These are phyloP conservation scores for Cytospora schulzeri DNA, from an alignment of 2,329 filamentous ascomycete species.

Conservation along the genomic window DNA sequence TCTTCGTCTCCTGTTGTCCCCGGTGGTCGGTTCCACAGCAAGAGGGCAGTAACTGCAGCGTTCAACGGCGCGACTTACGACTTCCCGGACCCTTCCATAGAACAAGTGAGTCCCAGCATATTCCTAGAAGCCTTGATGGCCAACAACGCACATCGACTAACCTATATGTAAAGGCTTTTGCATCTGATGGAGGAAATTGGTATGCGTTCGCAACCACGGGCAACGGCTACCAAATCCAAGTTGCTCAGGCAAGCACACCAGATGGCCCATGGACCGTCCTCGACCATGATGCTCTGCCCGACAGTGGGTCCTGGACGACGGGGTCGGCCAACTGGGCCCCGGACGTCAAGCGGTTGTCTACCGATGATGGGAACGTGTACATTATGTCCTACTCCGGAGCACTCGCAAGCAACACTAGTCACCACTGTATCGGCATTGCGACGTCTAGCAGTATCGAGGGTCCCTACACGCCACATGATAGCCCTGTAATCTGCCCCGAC, in stretches of 20 bases:
- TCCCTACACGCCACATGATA: constrained; percentile 52
- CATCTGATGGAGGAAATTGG: constrained; percentile 45
- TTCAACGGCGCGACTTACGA: constrained; percentile 34
- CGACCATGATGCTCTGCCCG: constrained; percentile 55
- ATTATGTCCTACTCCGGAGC: constrained; percentile 63
- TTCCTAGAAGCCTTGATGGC: neutral
- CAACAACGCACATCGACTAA: neutral
- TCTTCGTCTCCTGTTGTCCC: constrained; percentile 11
- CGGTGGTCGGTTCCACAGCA: constrained; percentile 5
- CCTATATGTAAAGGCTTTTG: constrained; percentile 33
- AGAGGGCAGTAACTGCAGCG: constrained; percentile 20
- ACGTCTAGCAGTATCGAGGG: constrained; percentile 49
- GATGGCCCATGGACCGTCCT: constrained; percentile 49
- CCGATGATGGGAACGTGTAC: constrained; percentile 46
- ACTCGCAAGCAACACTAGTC: constrained; percentile 39
- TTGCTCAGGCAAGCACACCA: constrained; percentile 53
- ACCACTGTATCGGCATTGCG: constrained; percentile 63
- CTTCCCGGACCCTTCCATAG: constrained; percentile 58
- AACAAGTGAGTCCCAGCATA: constrained; percentile 39
- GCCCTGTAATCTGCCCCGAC: constrained; percentile 55
- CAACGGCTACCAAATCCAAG: constrained; percentile 54
- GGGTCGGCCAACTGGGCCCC: constrained; percentile 62
- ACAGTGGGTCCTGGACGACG: constrained; percentile 55
- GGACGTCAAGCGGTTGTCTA: constrained; percentile 53
- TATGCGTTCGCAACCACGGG: constrained; percentile 61